phyloP scores from a whole-genome alignment of 345 rosid genomes.

The Boechera retrofracta region DNA sequence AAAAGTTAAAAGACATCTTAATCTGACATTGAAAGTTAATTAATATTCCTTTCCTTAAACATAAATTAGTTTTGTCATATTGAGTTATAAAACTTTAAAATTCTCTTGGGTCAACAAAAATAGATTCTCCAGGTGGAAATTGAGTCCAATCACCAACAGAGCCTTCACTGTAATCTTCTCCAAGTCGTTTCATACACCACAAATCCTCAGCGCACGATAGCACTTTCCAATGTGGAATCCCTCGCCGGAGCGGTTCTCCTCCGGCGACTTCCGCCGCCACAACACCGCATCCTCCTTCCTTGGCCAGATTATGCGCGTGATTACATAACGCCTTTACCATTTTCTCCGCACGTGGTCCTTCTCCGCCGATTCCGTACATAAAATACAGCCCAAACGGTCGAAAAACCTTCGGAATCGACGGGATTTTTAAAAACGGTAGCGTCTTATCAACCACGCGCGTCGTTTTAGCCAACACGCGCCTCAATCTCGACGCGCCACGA shows the following conservation, averaged over 20 bases:
- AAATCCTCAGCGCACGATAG: conserved; percentile 75
- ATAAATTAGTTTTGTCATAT: not conserved
- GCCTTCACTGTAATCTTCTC: conserved; percentile 75
- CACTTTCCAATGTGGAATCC: conserved; percentile 84
- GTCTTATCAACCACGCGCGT: conserved; percentile 69
- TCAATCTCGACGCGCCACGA: conserved; percentile 68
- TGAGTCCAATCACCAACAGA: conserved; percentile 89
- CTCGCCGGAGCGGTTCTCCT: conserved; percentile 62
- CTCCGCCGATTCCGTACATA: conserved; percentile 86
- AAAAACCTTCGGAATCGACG: conserved; percentile 83
- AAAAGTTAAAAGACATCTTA: conserved; percentile 22
- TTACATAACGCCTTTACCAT: conserved; percentile 65
- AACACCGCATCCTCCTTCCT: conserved; percentile 65
- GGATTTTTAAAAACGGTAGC: conserved; percentile 76
- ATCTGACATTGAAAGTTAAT: conserved; percentile 1
- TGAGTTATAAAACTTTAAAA: conserved; percentile 39
- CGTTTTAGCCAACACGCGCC: conserved; percentile 59
- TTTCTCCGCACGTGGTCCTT: conserved; percentile 64
- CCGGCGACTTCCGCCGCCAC: conserved; percentile 83
- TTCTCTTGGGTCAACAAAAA: conserved; percentile 98
- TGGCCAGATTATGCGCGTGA: conserved; percentile 84
- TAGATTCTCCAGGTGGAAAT: conserved; percentile 70
- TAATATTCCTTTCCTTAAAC: conserved; percentile 21
- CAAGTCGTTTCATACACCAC: conserved; percentile 93
- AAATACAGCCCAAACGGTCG: conserved; percentile 81